Evolutionary conservation across 768 basidiomycete species (phyloP), one percentile per base, ranked within the genome.

Genomic region (Dentipellis fragilis): DNA sequence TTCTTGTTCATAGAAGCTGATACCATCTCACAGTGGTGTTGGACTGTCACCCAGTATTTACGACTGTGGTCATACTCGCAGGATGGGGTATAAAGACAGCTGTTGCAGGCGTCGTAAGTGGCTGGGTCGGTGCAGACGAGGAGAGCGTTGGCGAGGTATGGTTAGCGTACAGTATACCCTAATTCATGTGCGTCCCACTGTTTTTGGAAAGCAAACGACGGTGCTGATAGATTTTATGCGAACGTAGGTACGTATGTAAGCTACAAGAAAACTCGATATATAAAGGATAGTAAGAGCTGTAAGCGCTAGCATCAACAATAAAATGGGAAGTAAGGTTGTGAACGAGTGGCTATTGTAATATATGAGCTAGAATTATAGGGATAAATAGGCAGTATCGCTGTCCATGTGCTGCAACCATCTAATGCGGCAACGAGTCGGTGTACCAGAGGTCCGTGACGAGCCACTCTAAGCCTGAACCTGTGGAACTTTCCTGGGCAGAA

Each of bases 101-200:
- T 2, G 79, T 83, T 4, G 80, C 87, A 5, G 70, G 68, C 40
- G 63, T 83, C n/a, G 73, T 90, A 10, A 79, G 82, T 62, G 71
- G 72, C 14, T 87, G 86, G 85, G 78, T 89, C 21, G 84, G 83
- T 4, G 77, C 76, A 19, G 75, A 79, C 61, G 29, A 29, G 6
- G 76, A 77, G 54, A 69, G 70, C 58, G 73, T 73, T 14, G 76
- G 80, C n/a, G 81, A 85, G 58, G 80, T 80, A 16, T 91, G 88
- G 89, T 68, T 88, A 38, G 85, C 85, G 10, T 89, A 91, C 64
- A 91, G 89, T 62, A 89, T 91, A 60, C 89, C 89, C 0, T 79
- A 66, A 60, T 21, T 21, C n/a, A 17, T 34, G 16, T 34, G 29
- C 29, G 29, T 29, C 29, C 29, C 29, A 29, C 29, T 6, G 29